Evolutionary conservation across 306 rosid genomes (phyloP).

Genomic region (Mimosa pudica): DNA sequence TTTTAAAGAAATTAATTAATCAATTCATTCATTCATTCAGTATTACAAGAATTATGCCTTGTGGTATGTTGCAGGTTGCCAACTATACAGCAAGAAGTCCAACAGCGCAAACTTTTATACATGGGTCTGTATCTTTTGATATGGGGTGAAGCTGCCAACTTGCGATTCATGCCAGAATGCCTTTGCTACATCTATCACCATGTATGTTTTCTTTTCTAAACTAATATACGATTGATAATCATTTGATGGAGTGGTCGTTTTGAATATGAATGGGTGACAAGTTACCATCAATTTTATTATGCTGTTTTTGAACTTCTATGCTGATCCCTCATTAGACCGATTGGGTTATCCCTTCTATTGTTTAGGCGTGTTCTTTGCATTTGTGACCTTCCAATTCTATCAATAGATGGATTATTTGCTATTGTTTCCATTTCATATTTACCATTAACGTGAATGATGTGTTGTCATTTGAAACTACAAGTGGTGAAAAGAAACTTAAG

Average conservation of each 20-base stretch:
- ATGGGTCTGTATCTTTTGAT: constrained; percentile 97
- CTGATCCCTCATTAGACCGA: background rate
- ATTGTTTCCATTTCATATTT: constrained; percentile 1
- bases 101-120: constrained; percentile 91
- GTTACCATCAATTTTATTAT: constrained; percentile 1
- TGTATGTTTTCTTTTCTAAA: constrained; percentile 49
- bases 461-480: too few species aligned
- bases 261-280: background rate
- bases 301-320: background rate
- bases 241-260: background rate
- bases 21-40: background rate
- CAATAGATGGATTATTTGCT: background rate
- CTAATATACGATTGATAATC: constrained; percentile 5
- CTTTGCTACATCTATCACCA: constrained; percentile 98
- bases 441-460: too few species aligned
- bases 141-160: constrained; percentile 99
- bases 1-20: constrained; percentile 12
- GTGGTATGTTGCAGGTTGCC: constrained; percentile 77
- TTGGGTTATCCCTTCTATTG: background rate
- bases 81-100: constrained; percentile 98
- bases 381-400: background rate
- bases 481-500: too few species aligned
- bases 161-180: constrained; percentile 99
- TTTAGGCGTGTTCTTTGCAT: constrained; percentile 8
- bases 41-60: constrained; percentile 19